Base-by-base conservation (phyloP, 208 protist species). In the Leishmania guyanensis region DNA sequence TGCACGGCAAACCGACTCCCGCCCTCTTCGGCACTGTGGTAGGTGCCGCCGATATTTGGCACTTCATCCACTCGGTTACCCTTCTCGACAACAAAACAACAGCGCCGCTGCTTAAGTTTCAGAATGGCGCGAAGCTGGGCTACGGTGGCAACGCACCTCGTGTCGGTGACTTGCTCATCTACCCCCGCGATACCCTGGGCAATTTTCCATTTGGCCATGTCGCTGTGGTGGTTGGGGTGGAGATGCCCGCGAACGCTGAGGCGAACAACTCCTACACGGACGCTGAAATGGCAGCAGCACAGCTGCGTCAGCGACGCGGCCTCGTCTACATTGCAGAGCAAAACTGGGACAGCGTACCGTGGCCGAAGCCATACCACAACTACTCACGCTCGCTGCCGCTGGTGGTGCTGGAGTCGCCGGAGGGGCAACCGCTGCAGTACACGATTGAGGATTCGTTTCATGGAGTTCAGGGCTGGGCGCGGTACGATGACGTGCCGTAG, bases 41-140 rank as follows among this genome's bases (percentile, higher is more conserved):
- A 0, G 89, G 89, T 5, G 94, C 94, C 1, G 87, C 89, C 5
- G 91, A 97, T 77, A 97, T 97, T 81, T 97, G 94, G 92, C 64
- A 60, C 10, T 14, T 77, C 22, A 69, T 92, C 39, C 54, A 6
- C 0, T 50, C 46, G 2, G 90, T 89, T 20, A 70, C 70, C 22
- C 83, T 95, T 22, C 66, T 91, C n/a, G 80, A 89, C 50, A 86
- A 84, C 76, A 68, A 70, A 0, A 87, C 70, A 1, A 86, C 65
- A 16, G 54, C 66, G 64, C 90, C 91, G 56, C 84, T 95, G 46
- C 81, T 86, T 0, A 92, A 92, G 79, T 90, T 88, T 80, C 36
- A 22, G 6, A 94, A 92, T 70, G 88, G 88, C 3, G 74, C 62
- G 0, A 14, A 48, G 8, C 3, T 74, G 20, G 75, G 65, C 43